These are phyloP conservation scores for Populus tremula DNA, from an alignment of 345 rosid species.

Conservation along the genomic window DNA sequence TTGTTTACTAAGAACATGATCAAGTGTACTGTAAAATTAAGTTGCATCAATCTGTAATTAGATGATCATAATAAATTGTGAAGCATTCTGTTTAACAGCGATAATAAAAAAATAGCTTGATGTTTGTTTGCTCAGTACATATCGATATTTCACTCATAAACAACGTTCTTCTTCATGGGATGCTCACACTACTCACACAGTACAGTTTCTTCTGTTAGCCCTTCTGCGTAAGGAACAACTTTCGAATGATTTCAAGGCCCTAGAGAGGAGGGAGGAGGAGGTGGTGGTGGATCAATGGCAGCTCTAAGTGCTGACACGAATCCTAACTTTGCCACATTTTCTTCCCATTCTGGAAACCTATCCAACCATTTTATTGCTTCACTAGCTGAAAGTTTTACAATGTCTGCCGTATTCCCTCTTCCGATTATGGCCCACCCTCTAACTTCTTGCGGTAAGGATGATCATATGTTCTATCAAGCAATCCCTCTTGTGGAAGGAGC, in stretches of 20 bases:
- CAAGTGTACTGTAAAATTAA: no score
- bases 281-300: slow-evolving; percentile 38
- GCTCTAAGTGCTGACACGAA: slow-evolving; percentile 47
- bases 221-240: slow-evolving; percentile 42
- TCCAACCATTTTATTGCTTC: slow-evolving; percentile 38
- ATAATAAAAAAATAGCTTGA: not conserved
- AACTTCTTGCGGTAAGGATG: slow-evolving; percentile 36
- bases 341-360: slow-evolving; percentile 48
- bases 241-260: slow-evolving; percentile 44
- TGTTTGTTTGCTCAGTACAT: not conserved
- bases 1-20: no score
- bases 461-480: slow-evolving; percentile 57
- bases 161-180: slow-evolving; percentile 54
- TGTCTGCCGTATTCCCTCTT: slow-evolving; percentile 36
- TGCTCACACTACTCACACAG: slow-evolving; percentile 59
- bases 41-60: no score
- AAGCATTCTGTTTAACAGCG: no score
- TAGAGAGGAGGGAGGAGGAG: not conserved
- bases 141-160: slow-evolving; percentile 41
- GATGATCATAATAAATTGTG: no score
- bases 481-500: slow-evolving; percentile 45
- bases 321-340: slow-evolving; percentile 39
- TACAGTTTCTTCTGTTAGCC: slow-evolving; percentile 21
- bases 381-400: slow-evolving; percentile 37
- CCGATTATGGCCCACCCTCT: slow-evolving; percentile 72